A percentile compares a stretch with the other conserved stretches of the same genome.
These are phyloP conservation scores for Colletotrichum abscissum DNA, from an alignment of 2,329 filamentous ascomycete species.

Conservation along the genomic window DNA sequence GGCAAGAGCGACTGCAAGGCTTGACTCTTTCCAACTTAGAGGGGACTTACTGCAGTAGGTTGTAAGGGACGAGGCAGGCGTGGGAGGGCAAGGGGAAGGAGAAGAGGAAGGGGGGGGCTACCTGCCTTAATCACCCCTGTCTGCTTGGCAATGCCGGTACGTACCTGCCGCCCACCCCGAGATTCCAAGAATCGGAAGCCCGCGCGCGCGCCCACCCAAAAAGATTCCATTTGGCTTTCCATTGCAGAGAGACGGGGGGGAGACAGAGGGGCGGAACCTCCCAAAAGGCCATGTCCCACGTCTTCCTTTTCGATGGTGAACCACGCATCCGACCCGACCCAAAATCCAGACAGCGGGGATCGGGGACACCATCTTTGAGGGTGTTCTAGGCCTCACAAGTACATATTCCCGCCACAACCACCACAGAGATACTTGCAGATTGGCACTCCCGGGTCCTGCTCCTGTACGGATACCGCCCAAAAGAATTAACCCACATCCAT, in stretches of 20 bases:
- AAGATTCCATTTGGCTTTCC: not conserved
- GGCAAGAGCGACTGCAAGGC: not conserved
- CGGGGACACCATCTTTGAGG: constrained; percentile 33
- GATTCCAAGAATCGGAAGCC: constrained; percentile 10
- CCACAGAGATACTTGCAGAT: not conserved
- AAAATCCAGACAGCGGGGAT: constrained; percentile 35
- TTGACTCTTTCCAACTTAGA: not conserved
- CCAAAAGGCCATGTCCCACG: not conserved
- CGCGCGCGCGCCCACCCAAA: not conserved
- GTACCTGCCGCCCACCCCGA: constrained; percentile 1
- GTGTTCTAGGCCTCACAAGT: constrained; percentile 32
- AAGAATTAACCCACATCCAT: constrained; percentile 32
- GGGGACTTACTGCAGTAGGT: too few relatives aligned
- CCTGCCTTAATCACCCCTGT: not conserved
- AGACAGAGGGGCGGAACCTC: not conserved
- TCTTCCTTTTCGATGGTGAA: not conserved
- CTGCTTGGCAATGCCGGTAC: not conserved
- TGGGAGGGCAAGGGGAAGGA: not conserved
- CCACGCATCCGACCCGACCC: constrained; percentile 26
- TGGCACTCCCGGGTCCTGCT: not conserved
- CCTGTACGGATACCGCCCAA: constrained; percentile 6
- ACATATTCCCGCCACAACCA: not conserved
- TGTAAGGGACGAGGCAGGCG: not conserved
- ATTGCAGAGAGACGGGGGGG: not conserved
- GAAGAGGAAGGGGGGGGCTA: not conserved